Evolutionary conservation across 176 grass and related monocot species (phyloP).

Genomic region (Canna indica): DNA sequence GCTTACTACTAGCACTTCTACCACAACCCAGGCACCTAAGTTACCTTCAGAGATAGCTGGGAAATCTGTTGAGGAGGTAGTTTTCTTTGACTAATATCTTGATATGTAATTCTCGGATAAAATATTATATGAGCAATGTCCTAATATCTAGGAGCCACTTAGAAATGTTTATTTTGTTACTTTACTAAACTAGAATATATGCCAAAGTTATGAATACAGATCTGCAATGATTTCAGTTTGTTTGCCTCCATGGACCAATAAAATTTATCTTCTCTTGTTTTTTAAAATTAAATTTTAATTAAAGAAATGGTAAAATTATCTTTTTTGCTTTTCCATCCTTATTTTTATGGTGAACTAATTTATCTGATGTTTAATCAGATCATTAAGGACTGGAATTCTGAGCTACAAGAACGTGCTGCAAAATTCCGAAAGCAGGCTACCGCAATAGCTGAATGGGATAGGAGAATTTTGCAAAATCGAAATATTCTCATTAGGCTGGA

Average conservation of each 20-base stretch:
- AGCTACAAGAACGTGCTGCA: conserved; percentile 84
- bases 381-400: conserved; percentile 95
- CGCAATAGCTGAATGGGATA: conserved; percentile 93
- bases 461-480: conserved; percentile 91
- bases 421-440: conserved; percentile 93
- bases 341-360: conserved; percentile 7
- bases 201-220: not conserved
- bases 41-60: conserved; percentile 94
- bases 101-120: not conserved
- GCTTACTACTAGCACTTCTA: conserved; percentile 32
- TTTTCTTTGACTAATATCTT: not conserved
- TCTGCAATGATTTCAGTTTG: not conserved
- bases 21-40: conserved; percentile 46
- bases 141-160: not conserved
- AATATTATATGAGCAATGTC: not conserved
- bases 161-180: not conserved
- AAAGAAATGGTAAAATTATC: too few relatives aligned
- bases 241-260: not conserved
- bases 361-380: conserved; percentile 38
- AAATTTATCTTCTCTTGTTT: too few relatives aligned
- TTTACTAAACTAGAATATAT: not conserved
- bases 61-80: conserved; percentile 88
- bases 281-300: too few relatives aligned
- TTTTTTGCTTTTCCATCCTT: not conserved
- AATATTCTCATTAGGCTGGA: conserved; percentile 97